Evolutionary conservation across 2,329 filamentous ascomycete genomes (phyloP).

Genomic region (Stenocarpella maydis): DNA sequence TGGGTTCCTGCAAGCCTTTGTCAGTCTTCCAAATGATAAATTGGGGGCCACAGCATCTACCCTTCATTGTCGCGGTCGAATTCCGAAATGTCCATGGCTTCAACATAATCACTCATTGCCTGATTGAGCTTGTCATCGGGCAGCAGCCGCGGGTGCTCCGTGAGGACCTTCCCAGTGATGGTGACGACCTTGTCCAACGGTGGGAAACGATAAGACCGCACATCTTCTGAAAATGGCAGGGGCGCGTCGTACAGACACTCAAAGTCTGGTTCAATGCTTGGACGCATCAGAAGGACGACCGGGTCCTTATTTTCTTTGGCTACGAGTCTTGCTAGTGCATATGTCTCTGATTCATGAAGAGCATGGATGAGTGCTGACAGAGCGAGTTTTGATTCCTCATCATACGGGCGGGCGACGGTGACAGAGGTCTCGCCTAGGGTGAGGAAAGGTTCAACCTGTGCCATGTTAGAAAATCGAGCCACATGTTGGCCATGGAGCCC

Average conservation of each 20-base stretch:
- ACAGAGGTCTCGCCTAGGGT: conserved; percentile 83
- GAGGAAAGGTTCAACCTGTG: conserved; percentile 81
- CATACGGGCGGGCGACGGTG: conserved; percentile 78
- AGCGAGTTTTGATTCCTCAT: conserved; percentile 83
- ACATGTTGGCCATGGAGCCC: background rate
- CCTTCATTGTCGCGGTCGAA: conserved; percentile 79
- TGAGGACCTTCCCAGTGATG: conserved; percentile 81
- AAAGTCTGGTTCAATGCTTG: conserved; percentile 78
- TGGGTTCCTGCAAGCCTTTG: conserved; percentile 43
- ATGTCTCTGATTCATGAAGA: conserved; percentile 83
- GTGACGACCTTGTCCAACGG: conserved; percentile 88
- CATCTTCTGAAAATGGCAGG: conserved; percentile 91
- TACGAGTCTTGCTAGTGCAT: conserved; percentile 86
- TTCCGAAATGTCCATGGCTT: conserved; percentile 85
- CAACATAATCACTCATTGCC: conserved; percentile 91
- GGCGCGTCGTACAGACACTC: conserved; percentile 91
- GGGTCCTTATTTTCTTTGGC: conserved; percentile 84
- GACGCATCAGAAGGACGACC: conserved; percentile 78
- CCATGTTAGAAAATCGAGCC: background rate
- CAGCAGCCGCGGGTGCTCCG: conserved; percentile 78
- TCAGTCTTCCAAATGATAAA: background rate
- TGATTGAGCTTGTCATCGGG: conserved; percentile 76
- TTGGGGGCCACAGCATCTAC: conserved; percentile 50
- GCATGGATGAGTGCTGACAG: conserved; percentile 91
- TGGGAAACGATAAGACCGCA: conserved; percentile 90